A percentile compares a stretch with the other conserved stretches of the same genome.
These are phyloP conservation scores for Boletellus ananas DNA, from an alignment of 768 basidiomycete species.

Conservation along the genomic window DNA sequence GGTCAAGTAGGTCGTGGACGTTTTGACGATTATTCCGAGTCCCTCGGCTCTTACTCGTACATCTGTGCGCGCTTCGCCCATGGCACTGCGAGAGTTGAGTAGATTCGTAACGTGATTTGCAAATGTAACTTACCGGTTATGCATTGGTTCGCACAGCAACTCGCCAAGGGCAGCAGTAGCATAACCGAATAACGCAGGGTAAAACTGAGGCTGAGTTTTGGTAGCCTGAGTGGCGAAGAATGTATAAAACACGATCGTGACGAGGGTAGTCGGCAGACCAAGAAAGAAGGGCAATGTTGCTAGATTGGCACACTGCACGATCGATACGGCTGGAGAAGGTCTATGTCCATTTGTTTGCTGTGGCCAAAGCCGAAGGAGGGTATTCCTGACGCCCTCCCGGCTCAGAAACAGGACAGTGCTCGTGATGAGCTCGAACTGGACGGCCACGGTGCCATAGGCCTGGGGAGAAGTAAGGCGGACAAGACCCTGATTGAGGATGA, in stretches of 20 bases:
- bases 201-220: slow-evolving; percentile 61
- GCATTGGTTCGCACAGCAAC: slow-evolving; percentile 78
- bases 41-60: slow-evolving; percentile 86
- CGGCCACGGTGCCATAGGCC: slow-evolving; percentile 84
- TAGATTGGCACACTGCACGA: slow-evolving; percentile 40
- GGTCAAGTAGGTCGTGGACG: slow-evolving; percentile 64
- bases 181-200: slow-evolving; percentile 62
- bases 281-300: slow-evolving; percentile 62
- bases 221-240: slow-evolving; percentile 51
- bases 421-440: slow-evolving; percentile 90
- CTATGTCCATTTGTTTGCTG: slow-evolving; percentile 8
- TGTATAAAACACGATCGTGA: slow-evolving; percentile 52
- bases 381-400: slow-evolving; percentile 89
- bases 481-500: slow-evolving; percentile 82
- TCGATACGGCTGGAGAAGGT: background rate
- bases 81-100: slow-evolving; percentile 48
- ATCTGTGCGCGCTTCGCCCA: slow-evolving; percentile 61
- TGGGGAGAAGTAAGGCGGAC: slow-evolving; percentile 80
- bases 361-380: slow-evolving; percentile 61
- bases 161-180: slow-evolving; percentile 72
- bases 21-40: slow-evolving; percentile 69
- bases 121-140: slow-evolving; percentile 53
- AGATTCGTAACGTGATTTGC: background rate
- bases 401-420: slow-evolving; percentile 90
- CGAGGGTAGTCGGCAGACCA: slow-evolving; percentile 61